Evolutionary conservation across 2,329 filamentous ascomycete species (phyloP).

Genomic region (Capronia americana): DNA sequence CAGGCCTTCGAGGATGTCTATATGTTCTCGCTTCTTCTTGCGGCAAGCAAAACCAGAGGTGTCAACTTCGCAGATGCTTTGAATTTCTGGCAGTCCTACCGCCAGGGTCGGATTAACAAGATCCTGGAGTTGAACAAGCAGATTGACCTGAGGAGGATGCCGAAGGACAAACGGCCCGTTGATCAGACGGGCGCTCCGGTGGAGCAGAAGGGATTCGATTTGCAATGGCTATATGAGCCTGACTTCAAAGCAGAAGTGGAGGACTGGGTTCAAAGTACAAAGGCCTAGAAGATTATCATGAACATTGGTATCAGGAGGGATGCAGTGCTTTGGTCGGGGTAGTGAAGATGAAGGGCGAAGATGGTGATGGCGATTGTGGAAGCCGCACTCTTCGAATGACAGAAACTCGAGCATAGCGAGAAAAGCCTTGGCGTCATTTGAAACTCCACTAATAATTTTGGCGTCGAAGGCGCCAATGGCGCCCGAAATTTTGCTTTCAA

Average conservation of each 20-base stretch:
- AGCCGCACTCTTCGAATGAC: not conserved
- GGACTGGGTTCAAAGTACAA: constrained; percentile 39
- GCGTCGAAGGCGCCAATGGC: not conserved
- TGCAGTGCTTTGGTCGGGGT: not conserved
- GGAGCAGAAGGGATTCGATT: constrained; percentile 44
- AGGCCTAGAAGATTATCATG: not conserved
- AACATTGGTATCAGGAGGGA: not conserved
- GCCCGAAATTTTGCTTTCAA: not conserved
- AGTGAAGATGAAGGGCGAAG: not conserved
- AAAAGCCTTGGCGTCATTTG: constrained; percentile 20
- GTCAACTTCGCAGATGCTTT: constrained; percentile 32
- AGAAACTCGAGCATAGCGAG: not conserved
- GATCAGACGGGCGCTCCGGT: constrained; percentile 11
- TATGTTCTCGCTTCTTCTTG: constrained; percentile 53
- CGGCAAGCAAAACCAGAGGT: constrained; percentile 10
- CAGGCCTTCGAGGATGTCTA: constrained; percentile 64
- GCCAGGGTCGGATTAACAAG: constrained; percentile 57
- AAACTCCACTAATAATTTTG: constrained; percentile 5
- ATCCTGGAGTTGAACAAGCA: constrained; percentile 57
- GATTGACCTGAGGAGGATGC: constrained; percentile 57
- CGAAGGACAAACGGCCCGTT: constrained; percentile 36
- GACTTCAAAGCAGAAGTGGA: constrained; percentile 50
- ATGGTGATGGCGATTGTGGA: too few relatives aligned
- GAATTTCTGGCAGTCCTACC: constrained; percentile 55
- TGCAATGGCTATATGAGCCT: constrained; percentile 55